Evolutionary conservation across 208 protist species (phyloP), one percentile per base, ranked within the genome.

Genomic region (Trypanosoma cruzi): DNA sequence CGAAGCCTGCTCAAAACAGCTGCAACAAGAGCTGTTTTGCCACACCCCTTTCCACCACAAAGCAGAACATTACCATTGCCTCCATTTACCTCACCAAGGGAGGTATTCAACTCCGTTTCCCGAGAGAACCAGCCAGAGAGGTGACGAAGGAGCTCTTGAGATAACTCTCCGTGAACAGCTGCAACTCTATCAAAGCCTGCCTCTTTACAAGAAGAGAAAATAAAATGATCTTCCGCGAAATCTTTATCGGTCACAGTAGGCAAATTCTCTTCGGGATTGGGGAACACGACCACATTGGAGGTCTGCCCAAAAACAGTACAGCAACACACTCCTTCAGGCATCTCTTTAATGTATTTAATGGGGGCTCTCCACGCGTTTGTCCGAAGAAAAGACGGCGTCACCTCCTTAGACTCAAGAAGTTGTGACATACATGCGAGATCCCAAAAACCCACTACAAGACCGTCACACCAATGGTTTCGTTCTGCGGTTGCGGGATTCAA

Each of bases 1-100:
- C 56, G 59, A 28, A 90, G 52, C 50, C 81, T 64, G 58, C 40
- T 40, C 50, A 90, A 61, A 29, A 93, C 88, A 28, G 70, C 66
- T 4, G 62, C 61, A 42, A 86, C 77, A 56, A 96, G 53, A 54
- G 86, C 78, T 49, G 80, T 86, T 80, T 94, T 96, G 56, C 91
- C 91, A 58, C 82, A 89, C n/a, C 91, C 91, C 60, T 85, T 90
- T 5, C 81, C 87, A 58, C 91, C 91, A 77, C 84, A 92, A 10
- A 96, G 48, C 2, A 96, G 75, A 24, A 96, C 83, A 76, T 94
- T 96, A 50, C 77, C 72, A 62, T 68, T 73, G 13, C 53, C 34
- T 53, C 44, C 57, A 4, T 66, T 36, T 20, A 54, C 5, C 44
- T 57, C 63, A 44, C 36, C 58, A 37, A 72, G 76, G 10, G n/a